Evolutionary conservation across 805 yeast genomes (phyloP).

Genomic region (Saccharomycopsis sp.): DNA sequence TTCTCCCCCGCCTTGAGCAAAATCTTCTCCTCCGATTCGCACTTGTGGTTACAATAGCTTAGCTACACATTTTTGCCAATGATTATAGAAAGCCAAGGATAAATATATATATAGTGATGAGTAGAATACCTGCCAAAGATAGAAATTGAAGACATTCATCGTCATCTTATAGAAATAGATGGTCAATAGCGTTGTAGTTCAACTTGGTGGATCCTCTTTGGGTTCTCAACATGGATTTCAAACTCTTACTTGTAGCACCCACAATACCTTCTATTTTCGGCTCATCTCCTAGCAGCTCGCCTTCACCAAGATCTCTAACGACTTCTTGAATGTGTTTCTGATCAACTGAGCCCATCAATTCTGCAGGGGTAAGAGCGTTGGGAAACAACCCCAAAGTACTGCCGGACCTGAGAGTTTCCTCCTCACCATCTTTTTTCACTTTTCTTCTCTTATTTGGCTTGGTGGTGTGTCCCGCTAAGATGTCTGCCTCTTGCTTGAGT

Average conservation of each 20-base stretch:
- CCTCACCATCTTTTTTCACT: constrained; percentile 25
- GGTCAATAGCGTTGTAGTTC: constrained; percentile 75
- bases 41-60: no score
- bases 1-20: no score
- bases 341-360: constrained; percentile 26
- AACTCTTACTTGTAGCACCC: constrained; percentile 62
- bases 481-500: constrained; percentile 79
- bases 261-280: no score
- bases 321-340: constrained; percentile 34
- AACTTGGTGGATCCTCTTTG: constrained; percentile 80
- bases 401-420: constrained; percentile 24
- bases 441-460: constrained; percentile 42
- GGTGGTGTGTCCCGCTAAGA: constrained; percentile 60
- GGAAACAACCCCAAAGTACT: background rate
- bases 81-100: no score
- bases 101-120: no score
- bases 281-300: constrained; percentile 23
- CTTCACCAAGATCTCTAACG: constrained; percentile 36
- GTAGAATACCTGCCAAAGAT: no score
- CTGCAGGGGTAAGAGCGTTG: no score
- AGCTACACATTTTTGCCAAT: no score
- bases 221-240: constrained; percentile 65
- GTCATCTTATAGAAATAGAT: no score
- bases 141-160: no score
- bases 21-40: no score